These are phyloP conservation scores for Carex littledalei DNA, from an alignment of 176 grass and related monocot species.

Conservation along the genomic window DNA sequence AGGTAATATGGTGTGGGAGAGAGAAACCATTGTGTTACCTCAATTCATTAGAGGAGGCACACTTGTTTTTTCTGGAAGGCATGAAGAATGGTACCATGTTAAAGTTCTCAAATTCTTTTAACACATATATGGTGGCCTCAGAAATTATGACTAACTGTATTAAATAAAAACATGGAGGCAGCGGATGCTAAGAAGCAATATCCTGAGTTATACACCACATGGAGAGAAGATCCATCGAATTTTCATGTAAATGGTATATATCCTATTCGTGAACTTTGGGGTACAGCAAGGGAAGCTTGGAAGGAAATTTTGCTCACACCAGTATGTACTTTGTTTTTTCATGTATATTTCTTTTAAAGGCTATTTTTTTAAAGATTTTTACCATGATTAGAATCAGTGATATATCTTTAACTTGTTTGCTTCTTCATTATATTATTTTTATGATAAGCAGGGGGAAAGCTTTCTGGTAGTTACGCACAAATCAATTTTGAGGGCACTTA, in stretches of 20 bases:
- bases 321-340: conserved; percentile 17
- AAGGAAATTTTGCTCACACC: conserved; percentile 65
- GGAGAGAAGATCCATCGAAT: conserved; percentile 78
- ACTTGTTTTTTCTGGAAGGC: conserved; percentile 79
- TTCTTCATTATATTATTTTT: neutral
- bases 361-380: neutral
- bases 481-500: conserved; percentile 69
- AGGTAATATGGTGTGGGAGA: conserved; percentile 55
- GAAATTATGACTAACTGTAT: conserved; percentile 22
- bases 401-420: neutral
- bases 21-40: conserved; percentile 65
- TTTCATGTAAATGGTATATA: conserved; percentile 73
- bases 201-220: conserved; percentile 60
- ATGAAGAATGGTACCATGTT: conserved; percentile 75
- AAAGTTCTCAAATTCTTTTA: neutral
- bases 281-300: conserved; percentile 63
- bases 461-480: conserved; percentile 78
- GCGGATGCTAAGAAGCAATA: conserved; percentile 79
- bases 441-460: conserved; percentile 40
- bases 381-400: neutral
- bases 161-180: conserved; percentile 52
- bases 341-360: neutral
- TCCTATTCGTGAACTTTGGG: conserved; percentile 54
- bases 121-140: neutral
- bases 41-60: conserved; percentile 78